Percentiles rank a stretch among this genome's conserved stretches.
Conservation (phyloP, 345 rosid species). For the Aethionema arabicum region DNA sequence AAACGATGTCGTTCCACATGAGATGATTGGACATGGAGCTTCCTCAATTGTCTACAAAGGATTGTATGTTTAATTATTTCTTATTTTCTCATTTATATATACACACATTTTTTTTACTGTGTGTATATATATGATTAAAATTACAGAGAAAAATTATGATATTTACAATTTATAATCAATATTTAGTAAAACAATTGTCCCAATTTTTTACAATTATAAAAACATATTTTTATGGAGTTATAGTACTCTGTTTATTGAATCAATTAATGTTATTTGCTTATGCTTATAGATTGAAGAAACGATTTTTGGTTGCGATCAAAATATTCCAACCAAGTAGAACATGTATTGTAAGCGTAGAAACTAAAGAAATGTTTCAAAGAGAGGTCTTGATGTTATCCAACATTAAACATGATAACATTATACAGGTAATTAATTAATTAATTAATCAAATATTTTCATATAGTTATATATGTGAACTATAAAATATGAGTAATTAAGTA, state of each 20-base stretch:
- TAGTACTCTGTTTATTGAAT: too few relatives aligned
- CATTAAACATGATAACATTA: slow-evolving; percentile 48
- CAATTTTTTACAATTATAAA: too few relatives aligned
- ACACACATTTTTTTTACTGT: slow-evolving; percentile 5
- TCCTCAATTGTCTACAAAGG: slow-evolving; percentile 50
- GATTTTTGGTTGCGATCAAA: slow-evolving; percentile 53
- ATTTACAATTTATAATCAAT: too few relatives aligned
- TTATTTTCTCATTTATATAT: neutral
- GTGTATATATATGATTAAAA: slow-evolving; percentile 14
- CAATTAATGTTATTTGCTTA: neutral
- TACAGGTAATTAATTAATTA: slow-evolving; percentile 48
- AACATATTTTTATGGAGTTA: too few relatives aligned
- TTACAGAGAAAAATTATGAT: too few relatives aligned
- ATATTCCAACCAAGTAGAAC: slow-evolving; percentile 44
- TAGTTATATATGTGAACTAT: neutral
- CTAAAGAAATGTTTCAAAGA: slow-evolving; percentile 48
- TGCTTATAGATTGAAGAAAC: slow-evolving; percentile 26
- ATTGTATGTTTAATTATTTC: slow-evolving; percentile 39
- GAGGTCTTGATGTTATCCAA: slow-evolving; percentile 56
- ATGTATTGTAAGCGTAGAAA: slow-evolving; percentile 31
- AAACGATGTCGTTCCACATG: slow-evolving; percentile 26
- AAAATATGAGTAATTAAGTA: neutral
- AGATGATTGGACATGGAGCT: slow-evolving; percentile 56
- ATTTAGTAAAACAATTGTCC: too few relatives aligned
- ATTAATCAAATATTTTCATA: neutral